Evolutionary conservation across 1,284 basidiomycete genomes (phyloP), one percentile per base, ranked within the genome.

Genomic region (Malassezia slooffiae): DNA sequence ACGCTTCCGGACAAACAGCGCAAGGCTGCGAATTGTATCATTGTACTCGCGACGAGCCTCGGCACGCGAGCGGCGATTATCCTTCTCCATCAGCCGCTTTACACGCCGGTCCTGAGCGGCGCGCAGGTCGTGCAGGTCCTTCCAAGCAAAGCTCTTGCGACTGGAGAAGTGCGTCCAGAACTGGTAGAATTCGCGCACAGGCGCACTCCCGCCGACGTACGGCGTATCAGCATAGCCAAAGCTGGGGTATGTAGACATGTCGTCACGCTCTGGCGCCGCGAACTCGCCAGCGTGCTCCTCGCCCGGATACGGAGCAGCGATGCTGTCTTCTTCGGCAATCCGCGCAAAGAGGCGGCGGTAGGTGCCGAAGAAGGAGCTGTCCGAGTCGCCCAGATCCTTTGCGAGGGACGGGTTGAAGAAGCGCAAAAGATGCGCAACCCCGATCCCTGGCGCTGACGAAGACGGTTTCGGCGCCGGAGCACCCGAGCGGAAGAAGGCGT

Each of bases 31-130:
- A 26, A 97, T 76, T 1, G 82, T 83, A 34, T 96, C 90, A 59
- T 91, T 96, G 70, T 93, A 97, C 56, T 97, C 91, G 62, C 79
- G 79, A 28, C 84, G 76, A 5, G 84, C 83, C 31, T 85, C 83
- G 29, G 93, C 87, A 12, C 90, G 77, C 7, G 80, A 79, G 58
- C 88, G 88, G 71, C 86, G 88, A 71, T 97, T 97, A 58, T 96
- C 93, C 62, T 83, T 85, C 69, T 97, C 93, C 83, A 97, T 90
- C 28, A 88, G 62, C 52, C 51, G 78, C 60, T 89, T 78, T 33
- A 85, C 77, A 32, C 81, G 78, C 17, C 91, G 76, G 70, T 93
- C 89, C 9, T 86, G 85, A 2, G 88, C 90, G 47, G 90, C 82
- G 13, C 78, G 73, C 2, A 80, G 52, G 63, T 89, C 83, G 80